Conservation (phyloP, 2,329 filamentous ascomycete species). For the Fusarium bactridioides region DNA sequence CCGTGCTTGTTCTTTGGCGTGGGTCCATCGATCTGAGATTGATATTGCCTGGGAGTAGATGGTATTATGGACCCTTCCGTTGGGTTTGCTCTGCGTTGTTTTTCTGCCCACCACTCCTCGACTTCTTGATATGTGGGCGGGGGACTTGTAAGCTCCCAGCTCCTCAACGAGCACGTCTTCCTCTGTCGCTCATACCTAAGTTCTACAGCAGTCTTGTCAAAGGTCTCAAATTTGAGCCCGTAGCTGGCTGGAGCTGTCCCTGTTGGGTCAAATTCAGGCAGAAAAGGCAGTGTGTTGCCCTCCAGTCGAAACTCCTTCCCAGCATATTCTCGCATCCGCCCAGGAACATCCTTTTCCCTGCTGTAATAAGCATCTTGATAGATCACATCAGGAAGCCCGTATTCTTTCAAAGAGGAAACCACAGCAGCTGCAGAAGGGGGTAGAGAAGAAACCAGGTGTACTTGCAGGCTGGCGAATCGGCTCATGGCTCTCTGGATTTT, state of each 20-base stretch:
- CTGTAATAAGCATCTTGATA: constrained; percentile 90
- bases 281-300: constrained; percentile 77
- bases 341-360: constrained; percentile 82
- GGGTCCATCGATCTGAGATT: constrained; percentile 89
- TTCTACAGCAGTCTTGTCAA: constrained; percentile 62
- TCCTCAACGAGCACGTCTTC: constrained; percentile 60
- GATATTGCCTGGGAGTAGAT: constrained; percentile 47
- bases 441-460: constrained; percentile 37
- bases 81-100: constrained; percentile 22
- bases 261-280: constrained; percentile 78
- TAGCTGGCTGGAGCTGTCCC: constrained; percentile 62
- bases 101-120: constrained; percentile 67
- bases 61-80: constrained; percentile 21
- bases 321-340: constrained; percentile 80
- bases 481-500: constrained; percentile 28
- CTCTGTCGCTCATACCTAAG: constrained; percentile 57
- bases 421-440: constrained; percentile 42
- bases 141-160: constrained; percentile 78
- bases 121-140: constrained; percentile 79
- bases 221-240: constrained; percentile 58
- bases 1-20: constrained; percentile 84
- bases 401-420: constrained; percentile 33
- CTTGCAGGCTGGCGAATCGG: constrained; percentile 6
- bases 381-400: constrained; percentile 68
- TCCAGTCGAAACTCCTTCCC: constrained; percentile 84